Evolutionary conservation across 495 filamentous ascomycete species (phyloP), one percentile per base, ranked within the genome.

Genomic region (Aspergillus conjunctus): DNA sequence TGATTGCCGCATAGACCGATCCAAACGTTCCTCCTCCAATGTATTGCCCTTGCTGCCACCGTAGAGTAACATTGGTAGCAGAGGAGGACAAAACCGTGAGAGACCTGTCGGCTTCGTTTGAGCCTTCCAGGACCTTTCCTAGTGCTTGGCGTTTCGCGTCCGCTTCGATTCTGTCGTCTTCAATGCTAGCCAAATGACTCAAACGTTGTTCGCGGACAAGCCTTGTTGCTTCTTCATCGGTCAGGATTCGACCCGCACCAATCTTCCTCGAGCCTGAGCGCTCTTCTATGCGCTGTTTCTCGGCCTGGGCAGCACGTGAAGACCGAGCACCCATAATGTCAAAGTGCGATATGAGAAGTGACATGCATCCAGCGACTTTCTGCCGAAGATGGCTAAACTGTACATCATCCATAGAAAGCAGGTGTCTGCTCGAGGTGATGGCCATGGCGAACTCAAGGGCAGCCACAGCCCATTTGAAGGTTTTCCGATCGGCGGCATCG

Each of bases 311-410:
- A 2, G 94, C 94, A 51, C 97, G 82, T 12, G 87, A 97, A 21
- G 91, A 96, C 65, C 93, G 83, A 51, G 94, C 94, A 48, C 95
- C 94, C 90, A 98, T 95, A 70, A 98, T 97, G 77, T 98, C 94
- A 65, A 98, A 98, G 70, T 98, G 94, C 7, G 92, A 97, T 61
- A 98, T 97, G 26, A 98, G 83, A 32, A 98, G 83, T 12, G 92
- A 92, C 95, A 98, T 98, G 69, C 94, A 98, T 2, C 93, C 94
- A 37, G 92, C 91, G 17, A 98, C 94, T 73, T 97, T 98, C 18
- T 85, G 81, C 46, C 93, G 83, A 57, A 98, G 72, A 58, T 79
- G 82, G 34, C 85, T 83, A 70, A 96, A 98, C 66, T 98, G 92
- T 22, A 87, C 83, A 54, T 95, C 91, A 22, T 87, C 90, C 56